A percentile compares a stretch with the other conserved stretches of the same genome.
phyloP scores from a whole-genome alignment of 2,329 filamentous ascomycete species.

The Dactylellina sp. region DNA sequence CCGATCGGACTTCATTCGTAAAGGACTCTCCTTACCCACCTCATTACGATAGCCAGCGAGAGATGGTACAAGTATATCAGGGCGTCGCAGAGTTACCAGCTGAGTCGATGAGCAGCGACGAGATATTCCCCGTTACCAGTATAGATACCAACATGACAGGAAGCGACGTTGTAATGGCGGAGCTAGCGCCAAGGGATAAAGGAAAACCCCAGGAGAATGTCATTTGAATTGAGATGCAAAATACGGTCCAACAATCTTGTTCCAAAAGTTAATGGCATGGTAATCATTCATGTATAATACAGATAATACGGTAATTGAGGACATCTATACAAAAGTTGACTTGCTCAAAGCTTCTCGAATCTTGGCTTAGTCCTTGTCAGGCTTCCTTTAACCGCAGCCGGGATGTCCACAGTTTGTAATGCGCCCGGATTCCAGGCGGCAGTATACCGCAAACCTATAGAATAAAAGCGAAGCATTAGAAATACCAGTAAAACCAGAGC shows the following conservation, averaged over 20 bases:
- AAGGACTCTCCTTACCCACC: conserved; percentile 32
- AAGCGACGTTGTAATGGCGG: conserved; percentile 27
- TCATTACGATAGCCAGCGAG: conserved; percentile 12
- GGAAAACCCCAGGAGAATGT: conserved; percentile 14
- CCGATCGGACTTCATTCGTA: conserved; percentile 6
- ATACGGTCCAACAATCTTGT: background rate
- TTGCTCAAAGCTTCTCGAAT: conserved; percentile 81
- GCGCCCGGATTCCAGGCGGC: conserved; percentile 87
- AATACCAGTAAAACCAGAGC: conserved; percentile 1
- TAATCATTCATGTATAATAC: conserved; percentile 26
- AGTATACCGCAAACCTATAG: conserved; percentile 81
- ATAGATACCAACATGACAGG: conserved; percentile 31
- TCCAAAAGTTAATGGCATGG: background rate
- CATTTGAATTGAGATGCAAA: background rate
- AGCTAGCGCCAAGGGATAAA: conserved; percentile 37
- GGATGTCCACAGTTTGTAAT: conserved; percentile 82
- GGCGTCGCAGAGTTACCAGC: conserved; percentile 47
- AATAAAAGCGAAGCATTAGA: conserved; percentile 22
- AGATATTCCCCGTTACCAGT: conserved; percentile 36
- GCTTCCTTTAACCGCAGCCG: conserved; percentile 78
- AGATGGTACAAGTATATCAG: conserved; percentile 7
- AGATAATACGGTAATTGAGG: conserved; percentile 7
- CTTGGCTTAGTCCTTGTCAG: conserved; percentile 81
- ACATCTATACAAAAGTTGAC: background rate
- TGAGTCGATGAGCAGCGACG: conserved; percentile 51